Evolutionary conservation across 1,139 yeast genomes (phyloP).

Genomic region (Wickerhamomyces sp.): DNA sequence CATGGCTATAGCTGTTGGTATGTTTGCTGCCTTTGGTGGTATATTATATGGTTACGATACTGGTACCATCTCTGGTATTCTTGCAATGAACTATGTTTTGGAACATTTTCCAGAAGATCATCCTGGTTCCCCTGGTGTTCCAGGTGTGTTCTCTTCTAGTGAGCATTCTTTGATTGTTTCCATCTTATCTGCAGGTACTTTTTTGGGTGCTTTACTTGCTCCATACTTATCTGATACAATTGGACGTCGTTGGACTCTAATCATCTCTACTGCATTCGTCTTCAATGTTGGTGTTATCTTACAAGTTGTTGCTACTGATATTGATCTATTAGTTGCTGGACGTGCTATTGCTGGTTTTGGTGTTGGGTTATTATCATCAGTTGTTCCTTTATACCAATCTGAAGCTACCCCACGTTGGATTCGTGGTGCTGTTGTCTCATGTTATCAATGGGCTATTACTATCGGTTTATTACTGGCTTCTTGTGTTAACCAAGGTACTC

Average conservation of each 20-base stretch:
- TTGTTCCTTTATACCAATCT: constrained; percentile 64
- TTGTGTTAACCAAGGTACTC: constrained; percentile 62
- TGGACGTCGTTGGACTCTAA: constrained; percentile 58
- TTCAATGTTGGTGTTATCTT: constrained; percentile 58
- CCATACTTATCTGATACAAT: constrained; percentile 52
- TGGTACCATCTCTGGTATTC: constrained; percentile 54
- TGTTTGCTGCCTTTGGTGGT: constrained; percentile 53
- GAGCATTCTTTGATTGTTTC: constrained; percentile 57
- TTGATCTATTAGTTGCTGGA: constrained; percentile 49
- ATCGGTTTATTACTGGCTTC: constrained; percentile 67
- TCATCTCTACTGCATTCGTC: constrained; percentile 47
- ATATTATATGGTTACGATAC: constrained; percentile 56
- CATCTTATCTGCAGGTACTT: constrained; percentile 54
- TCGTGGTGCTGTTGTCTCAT: constrained; percentile 65
- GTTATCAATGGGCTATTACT: constrained; percentile 67
- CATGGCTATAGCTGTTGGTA: constrained; percentile 28
- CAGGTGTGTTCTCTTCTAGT: constrained; percentile 42
- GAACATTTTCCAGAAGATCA: constrained; percentile 35
- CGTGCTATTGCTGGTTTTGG: constrained; percentile 62
- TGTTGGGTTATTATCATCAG: constrained; percentile 64
- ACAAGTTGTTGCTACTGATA: constrained; percentile 53
- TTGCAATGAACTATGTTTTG: constrained; percentile 49
- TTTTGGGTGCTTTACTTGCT: constrained; percentile 53
- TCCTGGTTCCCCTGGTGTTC: constrained; percentile 22
- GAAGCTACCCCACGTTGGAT: constrained; percentile 67